These are phyloP conservation scores for Zopfochytrium polystomum DNA, from an alignment of 371 early-diverging fungal species.

Conservation along the genomic window DNA sequence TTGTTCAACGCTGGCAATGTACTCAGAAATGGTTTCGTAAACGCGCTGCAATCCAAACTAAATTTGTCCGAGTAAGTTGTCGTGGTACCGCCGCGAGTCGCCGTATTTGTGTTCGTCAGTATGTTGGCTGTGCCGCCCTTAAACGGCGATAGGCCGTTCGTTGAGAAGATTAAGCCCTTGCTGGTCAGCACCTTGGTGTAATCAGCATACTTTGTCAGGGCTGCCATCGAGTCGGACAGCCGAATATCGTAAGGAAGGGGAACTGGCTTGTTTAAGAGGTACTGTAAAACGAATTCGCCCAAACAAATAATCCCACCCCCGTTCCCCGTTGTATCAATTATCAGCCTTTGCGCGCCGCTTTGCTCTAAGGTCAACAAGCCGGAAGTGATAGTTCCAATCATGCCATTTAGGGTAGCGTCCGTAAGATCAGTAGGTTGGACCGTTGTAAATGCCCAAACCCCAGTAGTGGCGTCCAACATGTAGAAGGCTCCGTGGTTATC, in stretches of 20 bases:
- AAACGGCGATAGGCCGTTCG: neutral
- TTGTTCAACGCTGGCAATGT: neutral
- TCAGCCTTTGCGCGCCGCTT: slow-evolving; percentile 23
- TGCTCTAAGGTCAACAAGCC: slow-evolving; percentile 21
- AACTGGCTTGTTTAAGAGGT: neutral
- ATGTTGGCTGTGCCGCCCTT: neutral
- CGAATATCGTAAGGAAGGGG: neutral
- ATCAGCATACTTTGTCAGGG: neutral
- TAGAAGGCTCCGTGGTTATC: slow-evolving; percentile 7
- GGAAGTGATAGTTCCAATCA: slow-evolving; percentile 2
- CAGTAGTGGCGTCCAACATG: slow-evolving; percentile 7
- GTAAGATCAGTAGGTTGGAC: slow-evolving; percentile 7
- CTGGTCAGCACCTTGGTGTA: neutral
- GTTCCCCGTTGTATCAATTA: slow-evolving; percentile 30
- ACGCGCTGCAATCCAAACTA: neutral
- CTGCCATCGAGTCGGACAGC: neutral
- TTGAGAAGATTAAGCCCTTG: neutral
- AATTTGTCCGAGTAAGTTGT: neutral
- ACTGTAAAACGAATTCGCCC: neutral
- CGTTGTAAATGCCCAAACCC: slow-evolving; percentile 15
- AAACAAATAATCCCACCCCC: slow-evolving; percentile 22
- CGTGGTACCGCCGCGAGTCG: neutral
- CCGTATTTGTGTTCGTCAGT: neutral
- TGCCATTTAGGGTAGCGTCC: neutral
- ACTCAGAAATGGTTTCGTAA: neutral